phyloP scores from a whole-genome alignment of 768 basidiomycete genomes.

The Collybia sp. region DNA sequence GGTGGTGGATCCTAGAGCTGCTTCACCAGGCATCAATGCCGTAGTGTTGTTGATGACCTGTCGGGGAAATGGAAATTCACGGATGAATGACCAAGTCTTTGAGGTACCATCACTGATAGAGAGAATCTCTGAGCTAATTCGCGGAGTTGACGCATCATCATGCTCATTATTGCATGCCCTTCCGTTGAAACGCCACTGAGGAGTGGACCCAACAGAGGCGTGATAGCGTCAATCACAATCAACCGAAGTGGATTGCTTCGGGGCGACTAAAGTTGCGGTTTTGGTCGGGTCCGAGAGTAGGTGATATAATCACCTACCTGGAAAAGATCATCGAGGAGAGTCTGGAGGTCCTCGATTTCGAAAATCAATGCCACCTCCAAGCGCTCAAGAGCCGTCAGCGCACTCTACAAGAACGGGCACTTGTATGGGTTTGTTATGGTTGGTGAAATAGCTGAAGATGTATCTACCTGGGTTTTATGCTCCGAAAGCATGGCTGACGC shows the following conservation, averaged over 20 bases:
- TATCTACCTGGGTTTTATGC: slow-evolving; percentile 18
- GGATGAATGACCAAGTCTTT: slow-evolving; percentile 8
- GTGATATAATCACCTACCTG: too few relatives aligned
- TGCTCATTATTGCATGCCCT: slow-evolving; percentile 72
- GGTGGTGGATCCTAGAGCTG: slow-evolving; percentile 11
- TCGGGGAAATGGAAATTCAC: background rate
- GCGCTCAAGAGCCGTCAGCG: slow-evolving; percentile 39
- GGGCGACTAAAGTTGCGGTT: background rate
- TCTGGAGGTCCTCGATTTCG: slow-evolving; percentile 50
- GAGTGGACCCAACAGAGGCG: slow-evolving; percentile 57
- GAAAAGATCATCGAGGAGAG: slow-evolving; percentile 41
- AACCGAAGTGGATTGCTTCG: slow-evolving; percentile 23
- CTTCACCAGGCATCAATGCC: slow-evolving; percentile 11
- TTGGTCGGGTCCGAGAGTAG: too few relatives aligned
- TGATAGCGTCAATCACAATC: slow-evolving; percentile 65
- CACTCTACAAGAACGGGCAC: slow-evolving; percentile 13
- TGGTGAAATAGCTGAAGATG: background rate
- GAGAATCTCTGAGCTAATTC: slow-evolving; percentile 37
- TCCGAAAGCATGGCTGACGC: slow-evolving; percentile 32
- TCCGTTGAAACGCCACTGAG: slow-evolving; percentile 65
- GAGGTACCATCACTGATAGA: slow-evolving; percentile 49
- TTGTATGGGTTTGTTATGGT: slow-evolving; percentile 3
- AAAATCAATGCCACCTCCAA: slow-evolving; percentile 56
- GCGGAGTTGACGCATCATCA: slow-evolving; percentile 64
- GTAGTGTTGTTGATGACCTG: slow-evolving; percentile 65